A percentile compares a stretch with the other conserved stretches of the same genome.
Evolutionary conservation across 1,284 basidiomycete species (phyloP).

Genomic region (Heterobasidion annosum): DNA sequence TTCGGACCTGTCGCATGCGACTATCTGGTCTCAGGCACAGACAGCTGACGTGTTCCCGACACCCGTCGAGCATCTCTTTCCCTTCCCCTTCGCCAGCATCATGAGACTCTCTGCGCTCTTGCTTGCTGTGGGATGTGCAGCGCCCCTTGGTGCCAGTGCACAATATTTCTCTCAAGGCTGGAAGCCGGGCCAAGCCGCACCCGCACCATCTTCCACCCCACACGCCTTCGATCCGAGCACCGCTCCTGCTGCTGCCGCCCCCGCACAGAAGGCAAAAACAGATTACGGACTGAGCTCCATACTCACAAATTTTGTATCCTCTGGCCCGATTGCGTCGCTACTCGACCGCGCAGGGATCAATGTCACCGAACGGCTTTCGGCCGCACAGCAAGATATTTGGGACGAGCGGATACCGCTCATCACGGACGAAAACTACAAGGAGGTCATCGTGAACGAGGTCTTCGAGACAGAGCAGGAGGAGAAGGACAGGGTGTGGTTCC

Average conservation of each 20-base stretch:
- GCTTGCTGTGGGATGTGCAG: conserved; percentile 24
- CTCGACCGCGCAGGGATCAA: conserved; percentile 57
- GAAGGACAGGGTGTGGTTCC: conserved; percentile 57
- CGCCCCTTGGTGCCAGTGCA: conserved; percentile 29
- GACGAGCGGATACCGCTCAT: conserved; percentile 64
- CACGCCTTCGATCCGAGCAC: conserved; percentile 14
- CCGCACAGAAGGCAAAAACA: conserved; percentile 8
- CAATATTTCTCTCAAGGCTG: conserved; percentile 76
- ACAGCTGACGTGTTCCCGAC: not conserved
- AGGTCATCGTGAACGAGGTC: conserved; percentile 57
- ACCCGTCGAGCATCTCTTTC: not conserved
- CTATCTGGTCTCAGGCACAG: not conserved
- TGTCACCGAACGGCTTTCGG: conserved; percentile 46
- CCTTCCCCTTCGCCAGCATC: conserved; percentile 12
- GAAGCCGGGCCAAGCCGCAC: conserved; percentile 55
- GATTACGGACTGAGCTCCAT: conserved; percentile 5
- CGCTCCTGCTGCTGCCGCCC: conserved; percentile 10
- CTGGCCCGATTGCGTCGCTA: conserved; percentile 40
- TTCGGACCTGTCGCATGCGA: not conserved
- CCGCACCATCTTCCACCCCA: conserved; percentile 16
- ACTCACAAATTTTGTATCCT: conserved; percentile 40
- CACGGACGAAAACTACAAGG: conserved; percentile 65
- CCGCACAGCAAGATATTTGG: conserved; percentile 40
- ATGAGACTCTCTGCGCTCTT: conserved; percentile 41
- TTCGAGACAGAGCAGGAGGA: conserved; percentile 49